Evolutionary conservation across 805 yeast genomes (phyloP), one percentile per base, ranked within the genome.

Genomic region (Pichia membranifaciens): DNA sequence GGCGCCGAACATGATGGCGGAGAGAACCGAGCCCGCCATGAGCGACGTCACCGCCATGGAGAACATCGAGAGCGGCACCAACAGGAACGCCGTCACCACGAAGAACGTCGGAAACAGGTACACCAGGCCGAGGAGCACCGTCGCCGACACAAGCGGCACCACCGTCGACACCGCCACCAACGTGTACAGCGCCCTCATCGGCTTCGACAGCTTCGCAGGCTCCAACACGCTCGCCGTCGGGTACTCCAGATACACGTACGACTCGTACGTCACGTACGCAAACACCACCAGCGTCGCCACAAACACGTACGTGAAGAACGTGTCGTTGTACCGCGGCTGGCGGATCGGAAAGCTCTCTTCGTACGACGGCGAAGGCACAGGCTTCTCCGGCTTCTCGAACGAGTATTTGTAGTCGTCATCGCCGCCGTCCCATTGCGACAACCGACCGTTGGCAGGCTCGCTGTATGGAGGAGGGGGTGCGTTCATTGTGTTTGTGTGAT

Each of bases 291-390:
- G 4, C 0, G 60, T 55, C 6, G 51, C 65, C 1, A 66, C 25
- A 18, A 66, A 67, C 7, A 87, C 72, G 8, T 84, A 52, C 0
- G 86, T 74, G 59, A 84, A 84, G 0, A 83, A 78, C 75, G 82
- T 75, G 63, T 88, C 96, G 58, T 88, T 81, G 66, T 72, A 78
- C 49, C 68, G 75, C 1, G 89, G 88, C 46, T 66, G 66, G 29
- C 73, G 75, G 25, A 86, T 72, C 51, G 80, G 77, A 64, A 88
- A 88, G 1, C 83, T 76, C 41, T 86, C 80, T 29, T 81, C 86
- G 60, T 81, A 87, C 5, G 73, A 68, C 25, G 65, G 67, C 42
- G 56, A 49, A 31, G 56, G 60, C 22, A 52, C 51, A n/a, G 67
- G 68, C 7, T 54, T 40, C 25, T 50, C 53, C 2, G 67, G 65